Base-by-base conservation (phyloP, 2,329 filamentous ascomycete species). In the Trichophyton simii region DNA sequence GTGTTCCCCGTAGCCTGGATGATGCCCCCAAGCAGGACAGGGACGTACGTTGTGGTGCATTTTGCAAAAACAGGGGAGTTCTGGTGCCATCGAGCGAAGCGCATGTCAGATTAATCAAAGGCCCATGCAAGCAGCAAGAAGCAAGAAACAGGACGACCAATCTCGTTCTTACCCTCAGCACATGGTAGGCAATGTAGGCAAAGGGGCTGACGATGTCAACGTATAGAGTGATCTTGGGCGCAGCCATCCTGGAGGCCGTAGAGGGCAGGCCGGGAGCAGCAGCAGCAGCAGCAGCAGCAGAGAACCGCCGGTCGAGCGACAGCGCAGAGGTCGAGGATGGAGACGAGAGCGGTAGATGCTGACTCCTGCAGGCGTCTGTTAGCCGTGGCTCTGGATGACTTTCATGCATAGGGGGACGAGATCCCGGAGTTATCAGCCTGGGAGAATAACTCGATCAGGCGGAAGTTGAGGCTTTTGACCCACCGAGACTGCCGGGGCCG, bases 161-260 rank as follows among this genome's bases (percentile, higher is more conserved):
- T 48, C 20, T 48, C 18, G 9, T 7, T 70, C 79, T 65, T 73
- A 83, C 82, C 68, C 77, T 74, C 31, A 81, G 69, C 38, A 83
- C 71, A 66, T 81, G 78, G 68, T 83, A 85, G 2, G 80, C 83
- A 61, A 84, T 75, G 66, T 85, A 85, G 0, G 76, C 80, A 69
- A 86, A 85, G 0, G 83, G 83, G 63, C 78, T 81, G 25, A 86
- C 77, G 9, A 83, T 75, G 72, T 85, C 83, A 54, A 85, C 69
- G 65, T 81, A 85, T 13, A 85, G 72, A 0, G 79, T 83, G 59
- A 85, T 75, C 67, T 79, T 79, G 3, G 79, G 76, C 52, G 70
- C 72, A 22, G 76, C 66, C 78, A 81, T 81, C 38, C 42, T 58
- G 54, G 15, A 25, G 11, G 64, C 52, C n/a, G 60, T 38, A n/a